A percentile compares a stretch with the other conserved stretches of the same genome.
Conservation (phyloP, 306 rosid genomes). For the Aeschynomene evenia region DNA sequence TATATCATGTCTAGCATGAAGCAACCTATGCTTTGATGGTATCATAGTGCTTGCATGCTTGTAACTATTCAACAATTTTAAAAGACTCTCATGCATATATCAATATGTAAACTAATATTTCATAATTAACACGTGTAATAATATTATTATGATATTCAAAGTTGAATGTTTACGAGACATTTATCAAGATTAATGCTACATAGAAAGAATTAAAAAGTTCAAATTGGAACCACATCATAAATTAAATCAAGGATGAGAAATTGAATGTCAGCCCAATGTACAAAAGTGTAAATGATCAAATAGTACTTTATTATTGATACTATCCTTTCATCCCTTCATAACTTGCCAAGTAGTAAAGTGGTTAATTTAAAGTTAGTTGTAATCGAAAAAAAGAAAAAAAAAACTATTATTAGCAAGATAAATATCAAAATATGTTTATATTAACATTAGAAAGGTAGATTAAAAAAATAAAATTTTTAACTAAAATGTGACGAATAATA, state of each 20-base stretch:
- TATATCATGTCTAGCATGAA: conserved; percentile 31
- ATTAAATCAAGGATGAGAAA: too few species aligned
- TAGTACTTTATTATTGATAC: neutral
- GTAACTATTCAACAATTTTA: neutral
- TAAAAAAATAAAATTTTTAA: neutral
- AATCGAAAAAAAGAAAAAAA: neutral
- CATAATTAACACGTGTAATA: too few species aligned
- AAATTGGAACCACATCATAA: too few species aligned
- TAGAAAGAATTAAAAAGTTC: too few species aligned
- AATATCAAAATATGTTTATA: neutral
- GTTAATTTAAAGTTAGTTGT: conserved; percentile 1
- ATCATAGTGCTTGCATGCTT: conserved; percentile 33
- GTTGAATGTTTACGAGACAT: too few species aligned
- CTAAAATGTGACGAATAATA: conserved; percentile 34
- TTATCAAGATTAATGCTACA: too few species aligned
- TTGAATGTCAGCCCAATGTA: too few species aligned
- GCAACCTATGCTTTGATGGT: conserved; percentile 1
- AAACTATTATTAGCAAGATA: neutral
- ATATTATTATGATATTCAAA: too few species aligned
- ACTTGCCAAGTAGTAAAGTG: neutral
- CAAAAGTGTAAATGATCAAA: too few species aligned
- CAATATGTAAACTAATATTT: too few species aligned
- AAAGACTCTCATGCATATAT: neutral
- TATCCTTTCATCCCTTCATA: neutral
- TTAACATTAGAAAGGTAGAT: neutral